Conservation (phyloP, 2,329 filamentous ascomycete genomes). For the Penicillium hordei region DNA sequence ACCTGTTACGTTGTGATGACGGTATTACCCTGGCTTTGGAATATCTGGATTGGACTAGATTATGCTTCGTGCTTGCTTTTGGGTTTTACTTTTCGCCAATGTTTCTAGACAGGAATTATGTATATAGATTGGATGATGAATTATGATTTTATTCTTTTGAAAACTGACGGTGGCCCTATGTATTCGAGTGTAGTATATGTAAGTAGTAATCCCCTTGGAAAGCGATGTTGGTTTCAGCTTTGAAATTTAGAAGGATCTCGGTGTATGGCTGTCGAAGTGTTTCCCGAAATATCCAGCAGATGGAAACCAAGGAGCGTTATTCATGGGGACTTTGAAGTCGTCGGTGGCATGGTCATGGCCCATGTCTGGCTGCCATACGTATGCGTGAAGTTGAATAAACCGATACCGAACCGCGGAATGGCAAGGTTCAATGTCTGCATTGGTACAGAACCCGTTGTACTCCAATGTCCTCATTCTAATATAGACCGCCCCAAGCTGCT, state of each 20-base stretch:
- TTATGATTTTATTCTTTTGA: constrained; percentile 13
- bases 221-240: neutral
- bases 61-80: neutral
- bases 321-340: neutral
- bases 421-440: neutral
- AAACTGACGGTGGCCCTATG: neutral
- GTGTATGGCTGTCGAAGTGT: neutral
- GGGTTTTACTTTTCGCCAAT: neutral
- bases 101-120: constrained; percentile 3
- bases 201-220: neutral
- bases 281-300: neutral
- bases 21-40: constrained; percentile 6
- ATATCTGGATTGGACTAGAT: neutral
- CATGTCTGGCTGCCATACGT: neutral
- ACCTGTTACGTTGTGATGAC: neutral
- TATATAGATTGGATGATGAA: constrained; percentile 18
- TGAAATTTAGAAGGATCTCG: neutral
- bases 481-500: too few relatives aligned
- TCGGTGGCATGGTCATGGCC: neutral
- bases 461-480: too few relatives aligned
- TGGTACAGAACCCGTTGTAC: too few relatives aligned
- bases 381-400: too few relatives aligned
- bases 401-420: neutral
- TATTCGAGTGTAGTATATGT: neutral
- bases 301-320: neutral